A percentile compares a stretch with the other conserved stretches of the same genome.
These are phyloP conservation scores for Arthrobotrys sphaeroides DNA, from an alignment of 2,329 filamentous ascomycete genomes.

Conservation along the genomic window DNA sequence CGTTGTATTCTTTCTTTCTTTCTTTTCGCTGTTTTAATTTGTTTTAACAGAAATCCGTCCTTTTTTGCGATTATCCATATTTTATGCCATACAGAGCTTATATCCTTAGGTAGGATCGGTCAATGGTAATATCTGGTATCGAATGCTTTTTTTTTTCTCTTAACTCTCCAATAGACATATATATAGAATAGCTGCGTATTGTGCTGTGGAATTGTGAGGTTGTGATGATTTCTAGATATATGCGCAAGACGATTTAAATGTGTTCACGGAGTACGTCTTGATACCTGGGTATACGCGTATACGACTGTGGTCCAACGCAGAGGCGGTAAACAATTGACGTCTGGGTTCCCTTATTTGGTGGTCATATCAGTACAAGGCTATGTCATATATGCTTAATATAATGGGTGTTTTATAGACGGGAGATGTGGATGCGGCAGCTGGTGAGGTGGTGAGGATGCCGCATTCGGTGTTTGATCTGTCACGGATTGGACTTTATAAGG, in stretches of 20 bases:
- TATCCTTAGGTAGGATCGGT: constrained; percentile 27
- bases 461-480: not conserved
- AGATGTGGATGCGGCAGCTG: not conserved
- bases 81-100: constrained; percentile 31
- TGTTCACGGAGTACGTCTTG: no score
- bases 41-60: not conserved
- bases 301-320: not conserved
- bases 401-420: not conserved
- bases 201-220: no score
- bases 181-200: not conserved
- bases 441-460: not conserved
- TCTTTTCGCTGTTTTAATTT: not conserved
- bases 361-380: no score
- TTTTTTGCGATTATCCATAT: constrained; percentile 19
- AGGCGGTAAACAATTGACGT: not conserved
- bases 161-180: no score
- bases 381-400: not conserved
- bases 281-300: no score
- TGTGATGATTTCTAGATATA: no score
- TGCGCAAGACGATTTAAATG: no score
- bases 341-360: constrained; percentile 39
- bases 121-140: constrained; percentile 53
- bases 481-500: no score
- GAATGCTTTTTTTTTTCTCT: not conserved
- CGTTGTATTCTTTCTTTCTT: constrained; percentile 18